Base-by-base conservation (phyloP, 768 basidiomycete genomes). In the Collybiopsis confluens region DNA sequence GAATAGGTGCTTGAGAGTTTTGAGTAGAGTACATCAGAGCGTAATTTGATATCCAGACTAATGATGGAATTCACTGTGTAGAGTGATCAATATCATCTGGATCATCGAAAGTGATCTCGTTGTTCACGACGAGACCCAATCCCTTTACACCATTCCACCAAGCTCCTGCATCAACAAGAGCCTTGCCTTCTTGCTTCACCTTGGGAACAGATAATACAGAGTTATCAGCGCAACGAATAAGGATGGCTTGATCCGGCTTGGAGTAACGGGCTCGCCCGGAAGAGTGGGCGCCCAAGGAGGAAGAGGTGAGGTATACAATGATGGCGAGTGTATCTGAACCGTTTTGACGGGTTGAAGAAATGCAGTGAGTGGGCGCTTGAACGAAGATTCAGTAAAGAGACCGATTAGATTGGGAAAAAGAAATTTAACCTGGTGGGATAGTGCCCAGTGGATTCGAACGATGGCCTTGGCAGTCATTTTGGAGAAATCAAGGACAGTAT, bases 101-200 rank as follows among this genome's bases (percentile, higher is more conserved):
- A 35, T 30, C 35, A 43, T 55, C 40, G 20, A 55, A 55, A 27
- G 23, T 37, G 21, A 56, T 43, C 37, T 56, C 51, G 27, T 46
- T 43, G 40, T 47, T 26, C 2, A 28, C 6, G 16, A 60, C 65
- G 61, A 63, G 58, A 5, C 68, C 67, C 46, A 67, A 52, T 9
- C 71, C 63, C 21, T 64, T 67, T 11, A 82, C 69, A 2, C 91
- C 90, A 64, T 89, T 90, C 88, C 88, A 92, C 85, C 88, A 93
- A 47, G 85, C 84, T 55, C 71, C 77, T 2, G 83, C 85, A 13
- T 62, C 63, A 55, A 90, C 57, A 59, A 79, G 65, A 23, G 73
- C 68, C 58, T 79, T 78, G 51, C 81, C 81, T 58, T 86, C 82
- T 55, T 82, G 80, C 61, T 87, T 83, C 16, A 93, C 69, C 56